Base-by-base conservation (phyloP, 148 eudicot genomes). In the Rhododendron molle region DNA sequence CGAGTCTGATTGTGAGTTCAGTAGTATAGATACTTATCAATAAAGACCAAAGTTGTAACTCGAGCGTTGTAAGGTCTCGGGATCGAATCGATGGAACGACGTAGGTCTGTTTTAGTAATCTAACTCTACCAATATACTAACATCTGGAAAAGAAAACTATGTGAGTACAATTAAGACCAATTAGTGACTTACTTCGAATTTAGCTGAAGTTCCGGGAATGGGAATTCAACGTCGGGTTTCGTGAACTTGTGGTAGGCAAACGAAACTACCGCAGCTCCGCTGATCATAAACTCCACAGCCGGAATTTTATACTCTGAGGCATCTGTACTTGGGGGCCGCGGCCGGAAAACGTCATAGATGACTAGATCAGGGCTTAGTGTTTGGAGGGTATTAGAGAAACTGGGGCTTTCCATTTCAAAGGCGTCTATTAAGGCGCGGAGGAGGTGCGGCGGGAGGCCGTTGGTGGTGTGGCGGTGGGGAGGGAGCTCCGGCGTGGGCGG, bases 371-470 rank as follows among this genome's bases (percentile, higher is more conserved):
- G 89, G 7, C 76, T 83, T 28, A 56, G 9, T 40, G 83, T 14
- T 16, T 21, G 47, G 11, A 81, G 13, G 56, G 34, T 20, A 6
- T 15, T 14, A 15, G 76, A 9, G 40, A 88, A 86, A 20, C 30
- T 14, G 1, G 90, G 82, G 15, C 12, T 40, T 30, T 88, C 60
- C 86, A 43, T 52, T 13, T 88, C 78, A 18, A 88, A 83, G 47
- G 86, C 82, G 13, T 2, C 15, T 60, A 86, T 86, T 10, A 86
- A 81, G 30, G 56, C 34, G 16, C 69, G 78, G 86, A 86, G 81
- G 83, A 86, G 90, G 50, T 83, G 88, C 0, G 76, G 84, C 16
- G 88, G 90, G 77, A 88, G 88, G 81, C 88, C 86, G 76, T 88
- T 88, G 84, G 90, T 88, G 67, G 90, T 88, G 67, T 88, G 88